A percentile compares a stretch with the other conserved stretches of the same genome.
These are phyloP conservation scores for Mrakia gelida DNA, from an alignment of 768 basidiomycete genomes.

Conservation along the genomic window DNA sequence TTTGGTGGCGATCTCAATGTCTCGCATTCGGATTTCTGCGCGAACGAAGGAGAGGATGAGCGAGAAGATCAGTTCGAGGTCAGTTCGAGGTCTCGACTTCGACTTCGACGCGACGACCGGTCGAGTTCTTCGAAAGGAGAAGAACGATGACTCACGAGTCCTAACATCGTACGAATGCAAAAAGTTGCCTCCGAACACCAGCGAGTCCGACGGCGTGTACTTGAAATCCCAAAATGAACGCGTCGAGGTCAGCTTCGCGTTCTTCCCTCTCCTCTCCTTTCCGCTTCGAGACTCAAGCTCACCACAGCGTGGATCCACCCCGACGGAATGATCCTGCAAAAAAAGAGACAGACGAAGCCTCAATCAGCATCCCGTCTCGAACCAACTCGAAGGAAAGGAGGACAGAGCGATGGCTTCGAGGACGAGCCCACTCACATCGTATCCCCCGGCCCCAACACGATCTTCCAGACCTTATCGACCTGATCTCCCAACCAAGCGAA, in stretches of 20 bases:
- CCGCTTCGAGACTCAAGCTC: conserved; percentile 43
- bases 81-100: not conserved
- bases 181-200: conserved; percentile 98
- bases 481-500: conserved; percentile 87
- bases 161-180: conserved; percentile 84
- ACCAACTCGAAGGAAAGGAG: not conserved
- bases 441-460: conserved; percentile 41
- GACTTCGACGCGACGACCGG: too few species aligned
- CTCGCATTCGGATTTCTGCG: conserved; percentile 75
- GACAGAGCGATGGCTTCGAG: not conserved
- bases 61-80: not conserved
- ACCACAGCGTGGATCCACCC: conserved; percentile 99
- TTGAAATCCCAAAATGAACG: conserved; percentile 40
- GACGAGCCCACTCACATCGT: conserved; percentile 70
- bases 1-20: conserved; percentile 86
- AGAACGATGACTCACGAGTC: conserved; percentile 59
- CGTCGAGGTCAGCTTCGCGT: not conserved
- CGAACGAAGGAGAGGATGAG: not conserved
- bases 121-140: too few species aligned
- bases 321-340: conserved; percentile 69
- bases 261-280: not conserved
- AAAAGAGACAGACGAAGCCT: too few species aligned
- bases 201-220: conserved; percentile 85
- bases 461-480: conserved; percentile 74
- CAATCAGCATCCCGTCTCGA: not conserved